A percentile compares a stretch with the other conserved stretches of the same genome.
Conservation (phyloP, 73 alveolate genomes). For the Paramecium tetraurelia region DNA sequence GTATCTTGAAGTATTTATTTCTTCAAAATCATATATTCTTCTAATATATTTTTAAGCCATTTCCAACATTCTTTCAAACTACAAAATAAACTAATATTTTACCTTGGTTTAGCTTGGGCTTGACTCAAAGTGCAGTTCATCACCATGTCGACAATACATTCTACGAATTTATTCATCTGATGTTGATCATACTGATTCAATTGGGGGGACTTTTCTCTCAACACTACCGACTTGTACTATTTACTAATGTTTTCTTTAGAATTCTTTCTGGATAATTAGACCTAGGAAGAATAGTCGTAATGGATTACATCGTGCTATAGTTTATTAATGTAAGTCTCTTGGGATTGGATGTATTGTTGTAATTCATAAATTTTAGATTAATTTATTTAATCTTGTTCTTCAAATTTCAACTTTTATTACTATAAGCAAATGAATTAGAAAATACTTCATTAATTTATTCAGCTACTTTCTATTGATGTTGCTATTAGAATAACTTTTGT, state of each 20-base stretch:
- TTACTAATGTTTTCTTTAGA: conserved; percentile 13
- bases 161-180: background rate
- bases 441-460: background rate
- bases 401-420: background rate
- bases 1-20: background rate
- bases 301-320: background rate
- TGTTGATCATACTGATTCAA: background rate
- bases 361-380: background rate
- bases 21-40: conserved; percentile 28
- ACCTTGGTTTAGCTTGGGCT: background rate
- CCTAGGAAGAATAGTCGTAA: background rate
- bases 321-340: conserved; percentile 2
- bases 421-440: background rate
- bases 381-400: background rate
- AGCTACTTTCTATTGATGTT: background rate
- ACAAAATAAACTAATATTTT: background rate
- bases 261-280: conserved; percentile 26
- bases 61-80: conserved; percentile 48
- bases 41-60: conserved; percentile 31
- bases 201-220: conserved; percentile 21
- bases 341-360: background rate
- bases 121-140: background rate
- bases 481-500: background rate
- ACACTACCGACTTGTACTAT: conserved; percentile 2
- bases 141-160: conserved; percentile 42